phyloP scores from a whole-genome alignment of 192 early-diverging fungal species.

The Spizellomyces punctatus region DNA sequence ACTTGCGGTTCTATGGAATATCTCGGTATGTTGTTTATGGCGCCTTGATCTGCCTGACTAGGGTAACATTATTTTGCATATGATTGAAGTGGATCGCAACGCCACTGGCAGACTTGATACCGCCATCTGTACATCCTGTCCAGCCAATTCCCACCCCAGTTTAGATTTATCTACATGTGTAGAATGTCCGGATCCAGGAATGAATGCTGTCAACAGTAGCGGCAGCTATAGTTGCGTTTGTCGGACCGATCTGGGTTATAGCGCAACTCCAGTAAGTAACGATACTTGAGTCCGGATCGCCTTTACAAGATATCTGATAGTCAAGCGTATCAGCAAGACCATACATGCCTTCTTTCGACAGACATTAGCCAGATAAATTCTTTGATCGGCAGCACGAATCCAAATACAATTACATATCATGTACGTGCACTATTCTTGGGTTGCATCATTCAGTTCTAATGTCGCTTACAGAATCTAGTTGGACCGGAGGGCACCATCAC shows the following conservation, averaged over 20 bases:
- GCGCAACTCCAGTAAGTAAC: conserved; percentile 18
- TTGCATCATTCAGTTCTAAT: neutral
- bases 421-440: neutral
- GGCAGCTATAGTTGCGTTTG: conserved; percentile 44
- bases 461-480: conserved; percentile 26
- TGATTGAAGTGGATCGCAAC: conserved; percentile 32
- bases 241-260: conserved; percentile 32
- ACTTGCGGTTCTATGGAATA: conserved; percentile 6
- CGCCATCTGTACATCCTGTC: conserved; percentile 33
- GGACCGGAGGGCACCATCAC: conserved; percentile 12
- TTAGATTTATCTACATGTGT: conserved; percentile 37
- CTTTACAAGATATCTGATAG: neutral
- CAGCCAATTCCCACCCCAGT: conserved; percentile 34
- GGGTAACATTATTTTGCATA: neutral
- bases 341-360: conserved; percentile 27
- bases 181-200: conserved; percentile 40
- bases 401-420: conserved; percentile 1
- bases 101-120: conserved; percentile 17
- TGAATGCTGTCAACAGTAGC: conserved; percentile 24
- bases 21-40: conserved; percentile 16
- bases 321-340: conserved; percentile 19
- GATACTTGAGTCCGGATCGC: neutral
- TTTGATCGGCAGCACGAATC: neutral
- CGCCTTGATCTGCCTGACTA: neutral
- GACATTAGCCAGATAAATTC: neutral